Conservation (phyloP, 1,284 basidiomycete genomes). For the Malassezia globosa region DNA sequence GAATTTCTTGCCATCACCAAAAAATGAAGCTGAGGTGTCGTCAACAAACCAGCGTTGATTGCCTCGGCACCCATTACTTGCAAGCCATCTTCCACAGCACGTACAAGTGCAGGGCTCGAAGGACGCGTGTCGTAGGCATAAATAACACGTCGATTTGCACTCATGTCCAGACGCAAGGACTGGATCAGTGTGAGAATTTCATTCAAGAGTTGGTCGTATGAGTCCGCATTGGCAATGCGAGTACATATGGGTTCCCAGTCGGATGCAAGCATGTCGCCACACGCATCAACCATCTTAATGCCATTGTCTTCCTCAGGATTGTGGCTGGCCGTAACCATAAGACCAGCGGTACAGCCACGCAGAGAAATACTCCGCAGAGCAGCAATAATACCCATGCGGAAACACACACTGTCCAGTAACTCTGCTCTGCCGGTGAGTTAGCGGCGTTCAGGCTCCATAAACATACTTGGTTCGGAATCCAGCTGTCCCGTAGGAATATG, state of each 20-base stretch:
- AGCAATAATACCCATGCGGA: slow-evolving; percentile 82
- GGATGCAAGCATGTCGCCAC: slow-evolving; percentile 96
- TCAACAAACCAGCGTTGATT: slow-evolving; percentile 61
- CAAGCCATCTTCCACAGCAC: slow-evolving; percentile 73
- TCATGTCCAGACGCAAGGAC: slow-evolving; percentile 64
- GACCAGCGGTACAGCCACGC: slow-evolving; percentile 79
- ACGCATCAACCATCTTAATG: slow-evolving; percentile 91
- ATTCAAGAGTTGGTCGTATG: slow-evolving; percentile 61
- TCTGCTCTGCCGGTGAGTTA: slow-evolving; percentile 50
- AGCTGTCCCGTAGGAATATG: slow-evolving; percentile 82
- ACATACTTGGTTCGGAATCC: slow-evolving; percentile 72
- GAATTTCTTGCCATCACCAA: slow-evolving; percentile 83
- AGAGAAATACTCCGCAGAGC: slow-evolving; percentile 78
- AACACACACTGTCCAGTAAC: slow-evolving; percentile 79
- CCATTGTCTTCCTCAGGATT: slow-evolving; percentile 99
- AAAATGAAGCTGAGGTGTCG: slow-evolving; percentile 92
- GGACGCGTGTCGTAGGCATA: slow-evolving; percentile 89
- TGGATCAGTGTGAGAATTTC: slow-evolving; percentile 60
- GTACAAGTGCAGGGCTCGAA: slow-evolving; percentile 68
- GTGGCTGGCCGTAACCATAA: slow-evolving; percentile 98
- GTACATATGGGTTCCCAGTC: slow-evolving; percentile 89
- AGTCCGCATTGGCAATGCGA: slow-evolving; percentile 69
- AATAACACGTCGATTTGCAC: slow-evolving; percentile 62
- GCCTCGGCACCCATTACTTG: slow-evolving; percentile 53
- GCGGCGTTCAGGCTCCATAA: neutral